Percentiles rank a stretch among this genome's conserved stretches.
Conservation (phyloP, 116 monocot genomes). For the Trichopus zeylanicus region DNA sequence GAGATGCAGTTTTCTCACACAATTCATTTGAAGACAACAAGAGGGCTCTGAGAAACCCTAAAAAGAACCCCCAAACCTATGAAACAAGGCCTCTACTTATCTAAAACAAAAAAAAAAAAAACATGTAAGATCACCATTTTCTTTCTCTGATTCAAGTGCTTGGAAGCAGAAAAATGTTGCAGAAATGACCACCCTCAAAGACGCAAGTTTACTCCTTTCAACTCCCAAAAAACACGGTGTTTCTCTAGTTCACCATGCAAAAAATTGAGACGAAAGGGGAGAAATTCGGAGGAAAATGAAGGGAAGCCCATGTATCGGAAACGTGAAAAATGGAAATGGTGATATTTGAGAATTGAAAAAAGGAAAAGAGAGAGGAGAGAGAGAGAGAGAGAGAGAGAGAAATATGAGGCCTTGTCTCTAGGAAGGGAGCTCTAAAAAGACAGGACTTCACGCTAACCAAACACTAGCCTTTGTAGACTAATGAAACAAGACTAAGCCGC, state of each 20-base stretch:
- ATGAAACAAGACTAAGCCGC: not conserved
- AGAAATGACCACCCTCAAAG: not conserved
- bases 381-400: not conserved
- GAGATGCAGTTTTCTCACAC: too few species aligned
- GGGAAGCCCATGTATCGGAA: not conserved
- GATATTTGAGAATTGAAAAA: constrained; percentile 3
- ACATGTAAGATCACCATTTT: too few species aligned
- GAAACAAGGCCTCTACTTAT: too few species aligned
- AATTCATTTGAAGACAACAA: too few species aligned
- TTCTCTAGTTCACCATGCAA: constrained; percentile 2
- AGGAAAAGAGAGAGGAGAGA: not conserved
- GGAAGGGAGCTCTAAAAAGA: not conserved
- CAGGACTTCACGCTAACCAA: not conserved
- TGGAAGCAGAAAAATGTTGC: not conserved
- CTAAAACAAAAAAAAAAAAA: too few species aligned
- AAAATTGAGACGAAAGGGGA: not conserved
- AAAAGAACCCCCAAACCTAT: too few species aligned
- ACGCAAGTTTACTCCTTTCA: too few species aligned
- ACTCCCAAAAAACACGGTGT: constrained; percentile 1
- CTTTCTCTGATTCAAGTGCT: too few species aligned
- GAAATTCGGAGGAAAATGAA: not conserved
- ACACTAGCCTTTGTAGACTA: constrained; percentile 7
- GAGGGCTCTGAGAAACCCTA: too few species aligned
- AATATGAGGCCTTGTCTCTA: constrained; percentile 2
- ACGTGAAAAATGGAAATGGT: not conserved